Evolutionary conservation across 2,329 filamentous ascomycete genomes (phyloP).

Genomic region (Ophiostoma ips): DNA sequence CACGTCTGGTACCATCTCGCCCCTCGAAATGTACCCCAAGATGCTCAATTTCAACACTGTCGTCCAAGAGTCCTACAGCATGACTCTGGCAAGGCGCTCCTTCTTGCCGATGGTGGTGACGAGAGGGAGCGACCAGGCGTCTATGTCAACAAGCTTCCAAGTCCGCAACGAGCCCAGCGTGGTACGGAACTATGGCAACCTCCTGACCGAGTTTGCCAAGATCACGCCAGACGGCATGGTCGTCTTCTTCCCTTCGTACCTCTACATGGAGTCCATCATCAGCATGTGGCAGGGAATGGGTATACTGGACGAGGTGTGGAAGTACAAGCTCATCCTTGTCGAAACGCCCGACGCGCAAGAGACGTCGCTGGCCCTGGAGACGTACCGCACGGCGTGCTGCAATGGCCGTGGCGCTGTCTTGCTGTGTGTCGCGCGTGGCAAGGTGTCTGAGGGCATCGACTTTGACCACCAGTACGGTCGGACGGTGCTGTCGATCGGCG

Average conservation of each 20-base stretch:
- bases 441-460: slow-evolving; percentile 96
- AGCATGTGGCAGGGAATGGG: slow-evolving; percentile 99
- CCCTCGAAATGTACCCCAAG: slow-evolving; percentile 96
- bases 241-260: slow-evolving; percentile 97
- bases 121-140: slow-evolving; percentile 81
- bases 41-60: slow-evolving; percentile 92
- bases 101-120: slow-evolving; percentile 98
- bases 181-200: slow-evolving; percentile 89
- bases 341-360: slow-evolving; percentile 97
- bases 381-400: slow-evolving; percentile 92
- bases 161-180: slow-evolving; percentile 92
- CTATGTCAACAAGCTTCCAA: slow-evolving; percentile 86
- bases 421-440: slow-evolving; percentile 89
- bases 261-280: slow-evolving; percentile 99
- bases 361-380: slow-evolving; percentile 87
- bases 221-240: slow-evolving; percentile 94
- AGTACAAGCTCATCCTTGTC: slow-evolving; percentile 94
- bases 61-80: slow-evolving; percentile 91
- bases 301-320: slow-evolving; percentile 95
- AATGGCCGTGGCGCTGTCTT: slow-evolving; percentile 90
- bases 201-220: slow-evolving; percentile 89
- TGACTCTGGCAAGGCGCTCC: slow-evolving; percentile 88
- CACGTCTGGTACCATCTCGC: slow-evolving; percentile 92
- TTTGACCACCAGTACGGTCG: slow-evolving; percentile 98
- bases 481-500: slow-evolving; percentile 89